Evolutionary conservation across 352 stramenopile species (phyloP).

Genomic region (Thraustochytrium striatum): DNA sequence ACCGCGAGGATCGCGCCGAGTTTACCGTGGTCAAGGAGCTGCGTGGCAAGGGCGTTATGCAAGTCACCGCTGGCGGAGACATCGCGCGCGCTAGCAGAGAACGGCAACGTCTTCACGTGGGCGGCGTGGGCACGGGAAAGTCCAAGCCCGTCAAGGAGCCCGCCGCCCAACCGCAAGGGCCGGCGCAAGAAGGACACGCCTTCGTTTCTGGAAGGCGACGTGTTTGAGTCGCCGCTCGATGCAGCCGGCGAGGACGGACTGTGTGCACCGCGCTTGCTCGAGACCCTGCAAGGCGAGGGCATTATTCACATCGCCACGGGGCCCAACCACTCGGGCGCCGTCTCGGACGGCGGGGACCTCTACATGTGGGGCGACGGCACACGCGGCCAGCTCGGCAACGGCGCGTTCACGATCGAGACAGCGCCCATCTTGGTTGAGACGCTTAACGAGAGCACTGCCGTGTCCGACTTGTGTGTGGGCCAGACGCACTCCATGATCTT

Average conservation of each 20-base stretch:
- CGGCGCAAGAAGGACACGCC: constrained; percentile 1
- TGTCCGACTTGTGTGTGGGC: constrained; percentile 10
- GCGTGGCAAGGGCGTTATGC: background rate
- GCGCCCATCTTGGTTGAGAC: constrained; percentile 13
- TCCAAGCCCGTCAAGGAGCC: background rate
- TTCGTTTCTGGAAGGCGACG: background rate
- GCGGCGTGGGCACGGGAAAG: constrained; percentile 31
- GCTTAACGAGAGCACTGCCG: background rate
- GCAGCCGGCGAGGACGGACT: constrained; percentile 20
- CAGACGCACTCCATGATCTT: constrained; percentile 46
- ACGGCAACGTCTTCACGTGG: constrained; percentile 46
- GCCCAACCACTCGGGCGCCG: constrained; percentile 61
- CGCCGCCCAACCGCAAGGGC: background rate
- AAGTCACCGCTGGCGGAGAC: constrained; percentile 18
- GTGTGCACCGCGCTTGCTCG: constrained; percentile 1
- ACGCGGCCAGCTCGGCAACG: constrained; percentile 56
- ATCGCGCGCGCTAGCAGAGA: constrained; percentile 15
- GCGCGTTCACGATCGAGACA: constrained; percentile 1
- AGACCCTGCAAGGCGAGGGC: constrained; percentile 34
- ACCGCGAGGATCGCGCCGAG: constrained; percentile 16
- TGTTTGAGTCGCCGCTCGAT: background rate
- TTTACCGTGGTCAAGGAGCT: constrained; percentile 19
- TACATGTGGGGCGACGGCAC: constrained; percentile 67
- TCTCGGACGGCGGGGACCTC: constrained; percentile 69
- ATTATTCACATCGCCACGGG: constrained; percentile 64